These are phyloP conservation scores for Chaetomium sp. DNA, from an alignment of 2,329 filamentous ascomycete species.

Conservation along the genomic window DNA sequence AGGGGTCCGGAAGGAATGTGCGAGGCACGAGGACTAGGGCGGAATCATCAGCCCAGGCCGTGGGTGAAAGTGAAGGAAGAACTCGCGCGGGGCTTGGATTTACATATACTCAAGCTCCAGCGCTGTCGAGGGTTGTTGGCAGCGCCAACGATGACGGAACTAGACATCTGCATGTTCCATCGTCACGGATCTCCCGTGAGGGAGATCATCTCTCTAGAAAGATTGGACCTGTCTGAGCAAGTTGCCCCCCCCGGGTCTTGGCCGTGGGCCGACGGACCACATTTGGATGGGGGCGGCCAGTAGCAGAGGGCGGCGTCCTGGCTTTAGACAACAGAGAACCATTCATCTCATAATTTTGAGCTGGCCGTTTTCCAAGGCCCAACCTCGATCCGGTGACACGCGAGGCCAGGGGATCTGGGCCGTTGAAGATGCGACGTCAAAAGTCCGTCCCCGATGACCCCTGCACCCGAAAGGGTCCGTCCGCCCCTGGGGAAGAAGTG, in stretches of 20 bases:
- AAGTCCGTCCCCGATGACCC: not conserved
- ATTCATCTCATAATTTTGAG: slow-evolving; percentile 16
- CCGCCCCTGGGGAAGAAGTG: slow-evolving; percentile 6
- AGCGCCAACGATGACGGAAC: not conserved
- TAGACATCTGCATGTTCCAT: not conserved
- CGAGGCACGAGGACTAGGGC: not conserved
- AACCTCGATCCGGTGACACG: slow-evolving; percentile 3
- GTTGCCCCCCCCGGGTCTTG: not conserved
- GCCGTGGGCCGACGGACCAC: not conserved
- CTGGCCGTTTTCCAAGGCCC: slow-evolving; percentile 1
- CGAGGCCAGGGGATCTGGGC: not conserved
- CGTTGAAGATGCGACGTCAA: slow-evolving; percentile 1
- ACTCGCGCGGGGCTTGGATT: not conserved
- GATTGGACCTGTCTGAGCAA: not conserved
- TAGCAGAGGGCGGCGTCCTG: slow-evolving; percentile 2
- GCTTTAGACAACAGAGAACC: not conserved
- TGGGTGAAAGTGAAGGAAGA: too few species aligned
- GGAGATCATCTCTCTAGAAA: slow-evolving; percentile 4
- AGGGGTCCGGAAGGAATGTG: not conserved
- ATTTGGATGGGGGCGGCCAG: slow-evolving; percentile 5
- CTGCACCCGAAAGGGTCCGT: not conserved
- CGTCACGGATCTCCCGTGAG: not conserved
- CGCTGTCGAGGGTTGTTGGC: not conserved
- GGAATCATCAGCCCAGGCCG: not conserved
- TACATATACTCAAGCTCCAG: not conserved